phyloP scores from a whole-genome alignment of 352 stramenopile genomes.

The Phytophthora vignae region DNA sequence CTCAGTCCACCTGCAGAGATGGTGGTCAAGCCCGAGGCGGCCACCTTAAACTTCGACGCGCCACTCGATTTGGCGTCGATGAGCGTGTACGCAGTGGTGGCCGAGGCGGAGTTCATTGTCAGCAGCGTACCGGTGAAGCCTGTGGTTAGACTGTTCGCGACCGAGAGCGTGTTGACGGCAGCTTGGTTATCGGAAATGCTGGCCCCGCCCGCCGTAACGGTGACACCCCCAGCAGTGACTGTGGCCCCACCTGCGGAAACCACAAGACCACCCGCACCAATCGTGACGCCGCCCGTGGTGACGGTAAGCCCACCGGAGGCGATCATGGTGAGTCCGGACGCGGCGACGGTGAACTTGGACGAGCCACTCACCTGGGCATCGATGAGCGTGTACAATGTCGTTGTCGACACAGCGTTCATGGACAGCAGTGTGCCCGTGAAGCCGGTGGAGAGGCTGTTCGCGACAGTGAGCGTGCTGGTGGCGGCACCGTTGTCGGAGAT shows the following conservation, averaged over 20 bases:
- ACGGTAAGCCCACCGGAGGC: too few relatives aligned
- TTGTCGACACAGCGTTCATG: conserved; percentile 3
- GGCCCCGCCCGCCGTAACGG: background rate
- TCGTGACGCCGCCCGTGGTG: too few relatives aligned
- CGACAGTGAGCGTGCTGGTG: background rate
- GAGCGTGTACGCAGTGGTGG: too few relatives aligned
- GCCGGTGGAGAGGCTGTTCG: background rate
- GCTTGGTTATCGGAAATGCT: too few relatives aligned
- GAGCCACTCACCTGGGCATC: conserved; percentile 12
- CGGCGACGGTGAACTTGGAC: conserved; percentile 39
- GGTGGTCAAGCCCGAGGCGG: conserved; percentile 40
- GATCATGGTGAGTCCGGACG: conserved; percentile 47
- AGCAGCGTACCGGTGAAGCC: too few relatives aligned
- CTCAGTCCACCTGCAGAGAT: conserved; percentile 39
- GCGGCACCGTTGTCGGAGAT: too few relatives aligned
- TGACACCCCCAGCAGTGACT: background rate
- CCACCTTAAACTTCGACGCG: conserved; percentile 18
- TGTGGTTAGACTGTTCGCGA: too few relatives aligned
- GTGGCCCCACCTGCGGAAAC: conserved; percentile 12
- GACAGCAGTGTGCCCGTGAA: conserved; percentile 11
- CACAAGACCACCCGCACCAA: background rate
- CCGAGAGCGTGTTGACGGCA: too few relatives aligned
- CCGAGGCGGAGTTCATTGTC: too few relatives aligned
- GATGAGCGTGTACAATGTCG: conserved; percentile 9
- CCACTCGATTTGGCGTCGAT: too few relatives aligned